Evolutionary conservation across 1,284 basidiomycete species (phyloP).

Genomic region (Cryptococcus deneoformans): DNA sequence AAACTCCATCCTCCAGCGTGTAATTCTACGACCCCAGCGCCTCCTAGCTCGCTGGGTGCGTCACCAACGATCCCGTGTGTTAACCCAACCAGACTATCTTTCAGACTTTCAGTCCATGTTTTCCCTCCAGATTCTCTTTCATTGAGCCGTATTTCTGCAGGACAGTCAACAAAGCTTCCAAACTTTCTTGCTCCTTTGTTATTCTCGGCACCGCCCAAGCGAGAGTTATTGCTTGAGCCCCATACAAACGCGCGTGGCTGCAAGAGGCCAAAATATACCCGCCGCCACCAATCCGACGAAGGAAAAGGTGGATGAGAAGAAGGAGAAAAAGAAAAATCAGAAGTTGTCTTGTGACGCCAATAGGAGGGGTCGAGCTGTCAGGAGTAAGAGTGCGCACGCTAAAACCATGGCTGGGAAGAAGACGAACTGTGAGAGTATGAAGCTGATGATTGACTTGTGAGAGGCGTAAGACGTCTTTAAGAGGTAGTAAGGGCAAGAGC

Average conservation of each 20-base stretch:
- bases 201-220: slow-evolving; percentile 33
- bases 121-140: slow-evolving; percentile 9
- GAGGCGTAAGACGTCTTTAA: slow-evolving; percentile 61
- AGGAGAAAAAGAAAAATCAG: slow-evolving; percentile 75
- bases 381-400: too few relatives aligned
- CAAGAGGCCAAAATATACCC: slow-evolving; percentile 68
- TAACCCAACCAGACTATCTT: neutral
- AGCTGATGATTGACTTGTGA: slow-evolving; percentile 31
- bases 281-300: slow-evolving; percentile 61
- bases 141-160: slow-evolving; percentile 52
- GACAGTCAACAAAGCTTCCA: slow-evolving; percentile 56
- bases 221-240: slow-evolving; percentile 60
- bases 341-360: slow-evolving; percentile 67
- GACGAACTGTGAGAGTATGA: slow-evolving; percentile 28
- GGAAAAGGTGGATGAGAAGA: slow-evolving; percentile 18
- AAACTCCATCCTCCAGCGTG: slow-evolving; percentile 71
- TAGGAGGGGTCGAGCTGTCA: slow-evolving; percentile 70
- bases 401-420: neutral
- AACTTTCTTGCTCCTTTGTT: slow-evolving; percentile 36
- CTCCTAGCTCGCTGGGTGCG: neutral
- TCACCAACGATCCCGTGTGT: neutral
- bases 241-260: slow-evolving; percentile 67
- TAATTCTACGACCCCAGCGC: slow-evolving; percentile 62
- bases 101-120: slow-evolving; percentile 1
- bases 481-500: slow-evolving; percentile 60